Evolutionary conservation across 2,329 filamentous ascomycete species (phyloP).

Genomic region (Ceratocystis diversiconidia): DNA sequence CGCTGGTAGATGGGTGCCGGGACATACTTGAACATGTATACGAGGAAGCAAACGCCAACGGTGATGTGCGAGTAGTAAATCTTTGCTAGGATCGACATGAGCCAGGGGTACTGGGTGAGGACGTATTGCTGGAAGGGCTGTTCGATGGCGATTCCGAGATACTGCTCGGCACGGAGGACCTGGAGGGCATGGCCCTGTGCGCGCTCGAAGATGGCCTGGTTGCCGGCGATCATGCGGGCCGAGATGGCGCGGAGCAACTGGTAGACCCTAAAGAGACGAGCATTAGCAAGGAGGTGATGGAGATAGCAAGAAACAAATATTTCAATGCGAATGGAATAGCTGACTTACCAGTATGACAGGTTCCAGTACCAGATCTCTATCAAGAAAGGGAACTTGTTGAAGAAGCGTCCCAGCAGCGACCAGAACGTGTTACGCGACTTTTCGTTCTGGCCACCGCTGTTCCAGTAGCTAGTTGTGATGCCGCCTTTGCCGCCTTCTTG

Average conservation of each 20-base stretch:
- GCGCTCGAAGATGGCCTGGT: conserved; percentile 27
- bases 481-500: conserved; percentile 10
- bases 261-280: conserved; percentile 26
- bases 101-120: conserved; percentile 25
- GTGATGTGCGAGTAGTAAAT: conserved; percentile 35
- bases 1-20: conserved; percentile 28
- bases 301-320: background rate
- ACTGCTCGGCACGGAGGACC: conserved; percentile 28
- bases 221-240: conserved; percentile 28
- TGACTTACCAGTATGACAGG: conserved; percentile 25
- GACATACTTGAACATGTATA: conserved; percentile 34
- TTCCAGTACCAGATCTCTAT: conserved; percentile 29
- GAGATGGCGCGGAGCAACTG: conserved; percentile 32
- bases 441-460: conserved; percentile 5
- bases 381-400: conserved; percentile 25
- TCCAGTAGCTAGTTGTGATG: conserved; percentile 15
- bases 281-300: background rate
- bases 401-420: conserved; percentile 23
- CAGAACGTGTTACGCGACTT: conserved; percentile 19
- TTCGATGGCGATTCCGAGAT: conserved; percentile 29
- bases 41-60: conserved; percentile 32
- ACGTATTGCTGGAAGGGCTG: conserved; percentile 28
- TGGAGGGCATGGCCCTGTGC: conserved; percentile 30
- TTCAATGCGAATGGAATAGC: background rate
- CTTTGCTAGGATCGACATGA: conserved; percentile 29